phyloP scores from a whole-genome alignment of 148 eudicot species.

The Persicaria tinctoria region DNA sequence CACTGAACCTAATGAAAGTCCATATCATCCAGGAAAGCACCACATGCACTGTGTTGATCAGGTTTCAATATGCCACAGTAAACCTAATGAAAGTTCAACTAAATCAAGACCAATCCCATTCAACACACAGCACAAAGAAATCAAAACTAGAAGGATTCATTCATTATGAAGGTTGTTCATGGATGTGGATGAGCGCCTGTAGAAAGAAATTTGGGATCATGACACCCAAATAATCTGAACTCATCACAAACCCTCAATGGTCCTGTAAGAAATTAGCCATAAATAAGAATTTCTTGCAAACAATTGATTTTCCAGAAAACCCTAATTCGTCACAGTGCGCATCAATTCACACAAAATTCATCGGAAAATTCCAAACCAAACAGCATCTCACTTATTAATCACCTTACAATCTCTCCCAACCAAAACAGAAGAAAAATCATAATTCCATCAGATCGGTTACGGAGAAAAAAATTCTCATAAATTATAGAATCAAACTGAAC shows the following conservation, averaged over 20 bases:
- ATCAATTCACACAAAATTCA: constrained; percentile 9
- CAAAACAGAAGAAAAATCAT: background rate
- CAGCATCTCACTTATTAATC: background rate
- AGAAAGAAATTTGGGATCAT: constrained; percentile 3
- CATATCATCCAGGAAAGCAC: background rate
- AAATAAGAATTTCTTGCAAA: background rate
- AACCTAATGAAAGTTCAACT: background rate
- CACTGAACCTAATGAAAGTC: too few species aligned
- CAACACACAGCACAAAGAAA: background rate
- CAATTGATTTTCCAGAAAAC: background rate
- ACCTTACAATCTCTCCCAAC: background rate
- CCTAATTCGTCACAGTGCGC: constrained; percentile 7
- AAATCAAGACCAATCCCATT: background rate
- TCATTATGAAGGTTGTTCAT: background rate
- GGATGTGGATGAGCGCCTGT: background rate
- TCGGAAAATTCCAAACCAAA: background rate
- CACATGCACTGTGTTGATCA: background rate
- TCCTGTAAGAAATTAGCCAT: background rate
- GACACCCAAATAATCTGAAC: background rate
- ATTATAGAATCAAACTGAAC: background rate
- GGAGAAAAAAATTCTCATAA: background rate
- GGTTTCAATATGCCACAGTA: background rate
- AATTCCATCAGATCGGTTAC: constrained; percentile 2
- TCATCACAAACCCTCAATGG: constrained; percentile 1
- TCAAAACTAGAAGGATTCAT: background rate